These are phyloP conservation scores for Boletus pseudopeckii DNA, from an alignment of 768 basidiomycete genomes.

Conservation along the genomic window DNA sequence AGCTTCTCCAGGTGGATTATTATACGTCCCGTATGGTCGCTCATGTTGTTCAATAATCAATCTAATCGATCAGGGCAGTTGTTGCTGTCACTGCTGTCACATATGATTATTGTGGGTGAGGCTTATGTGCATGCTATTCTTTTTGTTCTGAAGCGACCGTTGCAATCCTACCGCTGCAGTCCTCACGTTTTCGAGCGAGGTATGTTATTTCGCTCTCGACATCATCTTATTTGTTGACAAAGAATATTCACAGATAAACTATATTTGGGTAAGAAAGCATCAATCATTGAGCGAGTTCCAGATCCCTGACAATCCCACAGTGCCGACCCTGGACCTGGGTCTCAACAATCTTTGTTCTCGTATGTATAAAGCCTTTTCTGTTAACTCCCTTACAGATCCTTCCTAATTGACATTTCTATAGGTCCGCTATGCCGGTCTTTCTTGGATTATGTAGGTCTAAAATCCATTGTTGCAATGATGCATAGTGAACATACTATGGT, in stretches of 20 bases:
- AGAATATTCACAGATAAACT: slow-evolving; percentile 1
- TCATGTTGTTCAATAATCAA: not conserved
- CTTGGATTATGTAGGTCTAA: no score
- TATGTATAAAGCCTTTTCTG: no score
- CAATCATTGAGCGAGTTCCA: not conserved
- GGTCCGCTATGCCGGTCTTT: no score
- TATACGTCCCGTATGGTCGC: not conserved
- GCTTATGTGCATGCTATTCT: not conserved
- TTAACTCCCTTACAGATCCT: no score
- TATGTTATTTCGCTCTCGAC: not conserved
- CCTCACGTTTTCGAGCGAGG: slow-evolving; percentile 6
- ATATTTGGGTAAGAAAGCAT: slow-evolving; percentile 8
- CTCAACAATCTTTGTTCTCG: no score
- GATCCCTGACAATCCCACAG: not conserved
- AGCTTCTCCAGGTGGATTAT: no score
- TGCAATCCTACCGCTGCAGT: not conserved
- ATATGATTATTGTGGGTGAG: slow-evolving; percentile 11
- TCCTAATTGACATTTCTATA: no score
- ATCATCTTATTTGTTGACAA: not conserved
- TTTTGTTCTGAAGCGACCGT: not conserved
- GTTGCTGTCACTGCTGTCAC: not conserved
- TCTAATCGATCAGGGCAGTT: not conserved
- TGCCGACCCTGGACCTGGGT: no score
- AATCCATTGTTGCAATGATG: no score
- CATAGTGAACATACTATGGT: no score